Conservation (phyloP, 495 filamentous ascomycete genomes). For the Hypoxylon trugodes region DNA sequence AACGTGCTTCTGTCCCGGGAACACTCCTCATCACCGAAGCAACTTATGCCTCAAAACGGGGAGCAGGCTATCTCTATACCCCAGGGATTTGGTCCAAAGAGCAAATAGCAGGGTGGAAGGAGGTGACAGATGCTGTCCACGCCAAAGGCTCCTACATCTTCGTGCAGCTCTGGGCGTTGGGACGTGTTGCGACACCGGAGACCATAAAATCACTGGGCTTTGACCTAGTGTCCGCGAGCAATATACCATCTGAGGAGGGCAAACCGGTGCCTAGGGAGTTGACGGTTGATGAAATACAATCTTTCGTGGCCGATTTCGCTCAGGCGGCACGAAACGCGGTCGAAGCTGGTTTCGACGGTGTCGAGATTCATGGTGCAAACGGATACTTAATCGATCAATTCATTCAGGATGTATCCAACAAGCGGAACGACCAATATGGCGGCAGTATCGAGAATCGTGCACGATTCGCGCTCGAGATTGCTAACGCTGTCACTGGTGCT, state of each 20-base stretch:
- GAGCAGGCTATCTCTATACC: constrained; percentile 51
- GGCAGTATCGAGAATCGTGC: constrained; percentile 73
- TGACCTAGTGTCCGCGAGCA: constrained; percentile 56
- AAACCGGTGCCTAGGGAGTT: constrained; percentile 56
- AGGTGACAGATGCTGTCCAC: constrained; percentile 68
- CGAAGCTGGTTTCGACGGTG: constrained; percentile 75
- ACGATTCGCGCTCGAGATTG: constrained; percentile 66
- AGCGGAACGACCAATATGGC: constrained; percentile 70
- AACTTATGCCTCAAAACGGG: constrained; percentile 50
- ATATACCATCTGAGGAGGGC: constrained; percentile 51
- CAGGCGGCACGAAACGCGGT: constrained; percentile 66
- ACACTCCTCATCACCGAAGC: constrained; percentile 72
- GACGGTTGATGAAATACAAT: constrained; percentile 63
- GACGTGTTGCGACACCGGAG: constrained; percentile 44
- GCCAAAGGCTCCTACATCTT: constrained; percentile 66
- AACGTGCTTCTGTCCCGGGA: constrained; percentile 65
- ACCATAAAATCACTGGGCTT: constrained; percentile 47
- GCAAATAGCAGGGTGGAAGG: constrained; percentile 66
- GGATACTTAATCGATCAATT: constrained; percentile 81
- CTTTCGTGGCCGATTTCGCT: constrained; percentile 59
- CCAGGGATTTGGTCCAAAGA: constrained; percentile 66
- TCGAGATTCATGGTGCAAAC: constrained; percentile 77
- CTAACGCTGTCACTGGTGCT: constrained; percentile 63
- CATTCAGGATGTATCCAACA: constrained; percentile 66
- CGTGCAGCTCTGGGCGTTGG: constrained; percentile 65